These are phyloP conservation scores for Candida cerambycidarum DNA, from an alignment of 805 yeast species.

Conservation along the genomic window DNA sequence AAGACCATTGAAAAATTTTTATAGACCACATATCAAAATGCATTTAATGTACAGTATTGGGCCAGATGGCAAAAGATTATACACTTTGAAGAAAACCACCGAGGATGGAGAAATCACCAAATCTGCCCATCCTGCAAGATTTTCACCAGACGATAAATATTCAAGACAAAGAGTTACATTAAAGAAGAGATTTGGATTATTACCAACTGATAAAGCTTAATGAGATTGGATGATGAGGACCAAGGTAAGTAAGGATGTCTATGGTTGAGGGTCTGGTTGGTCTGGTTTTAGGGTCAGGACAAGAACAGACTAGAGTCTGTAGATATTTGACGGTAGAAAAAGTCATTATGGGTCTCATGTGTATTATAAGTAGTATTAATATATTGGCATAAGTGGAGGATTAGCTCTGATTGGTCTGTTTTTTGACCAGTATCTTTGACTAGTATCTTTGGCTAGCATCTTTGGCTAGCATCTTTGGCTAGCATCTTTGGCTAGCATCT, in stretches of 20 bases:
- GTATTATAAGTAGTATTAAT: conserved; percentile 2
- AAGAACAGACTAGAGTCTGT: too few species aligned
- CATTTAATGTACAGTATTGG: conserved; percentile 98
- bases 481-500: too few species aligned
- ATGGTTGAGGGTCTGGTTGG: too few species aligned
- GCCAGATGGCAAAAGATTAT: conserved; percentile 91
- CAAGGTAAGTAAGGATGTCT: too few species aligned
- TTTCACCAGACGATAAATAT: conserved; percentile 99
- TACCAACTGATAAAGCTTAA: conserved; percentile 52
- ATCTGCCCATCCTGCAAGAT: conserved; percentile 99
- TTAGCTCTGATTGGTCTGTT: not conserved
- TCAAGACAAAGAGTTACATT: conserved; percentile 98
- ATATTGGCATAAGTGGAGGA: not conserved
- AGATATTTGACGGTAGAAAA: not conserved
- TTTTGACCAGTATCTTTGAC: too few species aligned
- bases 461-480: too few species aligned
- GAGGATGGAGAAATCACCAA: conserved; percentile 92
- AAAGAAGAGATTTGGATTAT: conserved; percentile 87
- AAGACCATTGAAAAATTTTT: conserved; percentile 7
- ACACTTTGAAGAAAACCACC: conserved; percentile 83
- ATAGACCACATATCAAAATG: conserved; percentile 46
- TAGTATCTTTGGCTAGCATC: too few species aligned
- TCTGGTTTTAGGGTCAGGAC: too few species aligned
- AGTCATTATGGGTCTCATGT: not conserved
- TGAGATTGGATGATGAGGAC: too few species aligned